phyloP scores from a whole-genome alignment of 1,284 basidiomycete genomes.

The Coriolopsis trogii region DNA sequence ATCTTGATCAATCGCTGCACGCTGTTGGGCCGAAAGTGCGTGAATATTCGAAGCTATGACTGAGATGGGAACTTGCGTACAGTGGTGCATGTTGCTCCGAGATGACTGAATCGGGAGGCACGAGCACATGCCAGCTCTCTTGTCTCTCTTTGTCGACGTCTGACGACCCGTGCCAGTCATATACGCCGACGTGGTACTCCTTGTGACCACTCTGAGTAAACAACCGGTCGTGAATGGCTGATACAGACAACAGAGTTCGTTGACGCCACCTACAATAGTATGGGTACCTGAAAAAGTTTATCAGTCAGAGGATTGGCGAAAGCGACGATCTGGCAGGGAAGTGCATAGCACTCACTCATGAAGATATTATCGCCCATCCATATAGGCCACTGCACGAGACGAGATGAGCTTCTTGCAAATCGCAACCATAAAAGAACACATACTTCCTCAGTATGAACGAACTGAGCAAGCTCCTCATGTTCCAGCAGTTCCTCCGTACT shows the following conservation, averaged over 20 bases:
- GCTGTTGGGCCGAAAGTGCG: constrained; percentile 36
- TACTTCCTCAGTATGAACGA: constrained; percentile 19
- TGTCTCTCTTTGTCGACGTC: constrained; percentile 12
- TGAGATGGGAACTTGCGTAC: too few species aligned
- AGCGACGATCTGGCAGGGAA: neutral
- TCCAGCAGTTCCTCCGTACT: constrained; percentile 24
- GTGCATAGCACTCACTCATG: constrained; percentile 30
- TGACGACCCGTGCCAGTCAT: constrained; percentile 20
- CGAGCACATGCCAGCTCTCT: constrained; percentile 26
- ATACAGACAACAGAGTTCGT: constrained; percentile 1
- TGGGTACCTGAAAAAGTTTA: constrained; percentile 16
- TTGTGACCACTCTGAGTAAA: constrained; percentile 21
- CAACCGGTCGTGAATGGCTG: too few species aligned
- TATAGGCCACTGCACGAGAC: constrained; percentile 21
- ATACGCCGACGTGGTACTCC: constrained; percentile 26
- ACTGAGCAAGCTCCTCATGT: constrained; percentile 22
- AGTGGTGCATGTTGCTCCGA: too few species aligned
- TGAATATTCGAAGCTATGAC: too few species aligned
- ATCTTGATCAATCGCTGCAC: constrained; percentile 45
- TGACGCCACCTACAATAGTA: constrained; percentile 24
- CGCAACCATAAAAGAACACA: neutral
- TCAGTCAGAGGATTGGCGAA: neutral
- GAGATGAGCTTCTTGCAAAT: neutral
- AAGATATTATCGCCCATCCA: constrained; percentile 29
- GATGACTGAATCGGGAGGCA: constrained; percentile 14